Evolutionary conservation across 2,329 filamentous ascomycete genomes (phyloP).

Genomic region (Paecilomyces fulvus): DNA sequence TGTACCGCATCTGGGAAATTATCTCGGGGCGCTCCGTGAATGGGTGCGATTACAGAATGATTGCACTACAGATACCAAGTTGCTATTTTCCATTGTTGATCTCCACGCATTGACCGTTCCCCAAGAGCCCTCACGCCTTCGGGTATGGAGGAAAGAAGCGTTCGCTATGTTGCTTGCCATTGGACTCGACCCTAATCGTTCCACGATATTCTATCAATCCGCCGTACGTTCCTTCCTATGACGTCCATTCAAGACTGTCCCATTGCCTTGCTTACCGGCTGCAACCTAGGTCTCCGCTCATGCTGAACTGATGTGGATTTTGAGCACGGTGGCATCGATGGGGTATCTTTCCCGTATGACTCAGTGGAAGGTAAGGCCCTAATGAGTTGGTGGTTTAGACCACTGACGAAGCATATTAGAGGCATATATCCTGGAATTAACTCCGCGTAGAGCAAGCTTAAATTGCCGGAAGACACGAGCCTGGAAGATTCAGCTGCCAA

Average conservation of each 20-base stretch:
- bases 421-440: constrained; percentile 1
- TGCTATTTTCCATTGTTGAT: constrained; percentile 85
- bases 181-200: constrained; percentile 69
- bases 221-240: constrained; percentile 42
- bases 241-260: not conserved
- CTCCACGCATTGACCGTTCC: constrained; percentile 83
- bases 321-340: constrained; percentile 84
- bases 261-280: constrained; percentile 1
- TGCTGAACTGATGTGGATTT: constrained; percentile 91
- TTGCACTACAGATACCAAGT: constrained; percentile 46
- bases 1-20: constrained; percentile 89
- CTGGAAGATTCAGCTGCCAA: constrained; percentile 51
- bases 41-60: constrained; percentile 76
- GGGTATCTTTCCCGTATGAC: constrained; percentile 98
- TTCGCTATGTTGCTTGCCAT: constrained; percentile 75
- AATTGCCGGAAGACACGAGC: constrained; percentile 51
- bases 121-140: constrained; percentile 56
- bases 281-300: constrained; percentile 59
- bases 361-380: constrained; percentile 75
- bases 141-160: constrained; percentile 60
- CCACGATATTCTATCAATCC: constrained; percentile 75
- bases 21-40: constrained; percentile 76
- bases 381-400: not conserved
- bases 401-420: not conserved
- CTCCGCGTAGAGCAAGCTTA: constrained; percentile 58